These are phyloP conservation scores for Fusarium armeniacum DNA, from an alignment of 2,329 filamentous ascomycete genomes.

Conservation along the genomic window DNA sequence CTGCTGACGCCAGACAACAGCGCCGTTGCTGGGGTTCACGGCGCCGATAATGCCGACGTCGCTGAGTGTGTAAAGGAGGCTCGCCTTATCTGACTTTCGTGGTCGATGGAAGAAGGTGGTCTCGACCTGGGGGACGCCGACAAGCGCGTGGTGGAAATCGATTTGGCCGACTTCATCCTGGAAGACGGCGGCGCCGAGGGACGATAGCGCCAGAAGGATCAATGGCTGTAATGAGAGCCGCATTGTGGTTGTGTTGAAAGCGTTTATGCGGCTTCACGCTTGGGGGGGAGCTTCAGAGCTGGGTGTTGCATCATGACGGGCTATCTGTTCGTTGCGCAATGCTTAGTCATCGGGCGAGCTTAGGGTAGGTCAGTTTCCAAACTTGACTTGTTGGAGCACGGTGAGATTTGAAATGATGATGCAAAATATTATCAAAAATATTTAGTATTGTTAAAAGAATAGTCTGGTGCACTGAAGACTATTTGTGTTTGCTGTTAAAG, in stretches of 20 bases:
- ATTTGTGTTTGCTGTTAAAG: background rate
- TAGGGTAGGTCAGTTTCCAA: slow-evolving; percentile 18
- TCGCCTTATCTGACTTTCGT: slow-evolving; percentile 83
- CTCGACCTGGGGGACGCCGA: slow-evolving; percentile 84
- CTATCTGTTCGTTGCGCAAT: slow-evolving; percentile 47
- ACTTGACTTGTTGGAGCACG: background rate
- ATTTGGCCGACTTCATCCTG: slow-evolving; percentile 90
- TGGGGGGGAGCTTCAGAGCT: slow-evolving; percentile 43
- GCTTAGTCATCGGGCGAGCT: slow-evolving; percentile 45
- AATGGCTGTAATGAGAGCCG: slow-evolving; percentile 55
- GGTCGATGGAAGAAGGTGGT: slow-evolving; percentile 97
- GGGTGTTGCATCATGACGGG: slow-evolving; percentile 45
- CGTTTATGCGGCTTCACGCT: slow-evolving; percentile 48
- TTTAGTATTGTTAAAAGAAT: background rate
- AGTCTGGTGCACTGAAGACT: too few species aligned
- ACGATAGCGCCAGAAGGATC: slow-evolving; percentile 58
- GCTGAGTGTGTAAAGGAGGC: slow-evolving; percentile 90
- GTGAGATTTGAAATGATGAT: background rate
- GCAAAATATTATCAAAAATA: background rate
- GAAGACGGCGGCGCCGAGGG: slow-evolving; percentile 76
- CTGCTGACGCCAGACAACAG: slow-evolving; percentile 87
- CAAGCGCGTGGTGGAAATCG: slow-evolving; percentile 92
- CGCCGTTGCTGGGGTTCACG: slow-evolving; percentile 88
- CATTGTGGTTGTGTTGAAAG: slow-evolving; percentile 50
- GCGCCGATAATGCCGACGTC: slow-evolving; percentile 87